A percentile compares a stretch with the other conserved stretches of the same genome.
These are phyloP conservation scores for Mucor sp. DNA, from an alignment of 371 early-diverging fungal genomes.

Conservation along the genomic window DNA sequence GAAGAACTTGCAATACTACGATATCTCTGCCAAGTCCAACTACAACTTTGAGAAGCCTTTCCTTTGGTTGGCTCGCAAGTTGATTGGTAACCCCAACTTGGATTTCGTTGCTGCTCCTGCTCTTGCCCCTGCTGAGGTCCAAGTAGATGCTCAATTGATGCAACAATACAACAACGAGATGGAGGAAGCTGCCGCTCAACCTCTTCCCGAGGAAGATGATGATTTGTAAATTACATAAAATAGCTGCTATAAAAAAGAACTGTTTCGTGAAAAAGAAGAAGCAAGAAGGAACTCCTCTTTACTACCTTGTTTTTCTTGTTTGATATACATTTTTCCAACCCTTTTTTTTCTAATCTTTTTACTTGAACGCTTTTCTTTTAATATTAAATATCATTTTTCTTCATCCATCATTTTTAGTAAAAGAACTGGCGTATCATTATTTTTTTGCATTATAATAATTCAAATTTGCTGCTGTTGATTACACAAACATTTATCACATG, in stretches of 20 bases:
- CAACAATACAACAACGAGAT: constrained; percentile 81
- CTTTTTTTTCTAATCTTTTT: neutral
- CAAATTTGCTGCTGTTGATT: neutral
- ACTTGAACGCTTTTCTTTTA: neutral
- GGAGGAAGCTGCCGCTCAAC: constrained; percentile 72
- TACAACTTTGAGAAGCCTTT: constrained; percentile 99
- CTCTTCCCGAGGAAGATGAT: constrained; percentile 92
- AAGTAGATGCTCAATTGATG: constrained; percentile 81
- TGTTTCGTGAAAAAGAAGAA: neutral
- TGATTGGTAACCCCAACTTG: constrained; percentile 92
- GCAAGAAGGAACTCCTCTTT: neutral
- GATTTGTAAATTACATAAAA: constrained; percentile 50
- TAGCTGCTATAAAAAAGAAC: neutral
- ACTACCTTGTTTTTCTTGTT: neutral
- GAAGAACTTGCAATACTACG: constrained; percentile 99
- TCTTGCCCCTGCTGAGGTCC: constrained; percentile 96
- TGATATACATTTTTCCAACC: neutral
- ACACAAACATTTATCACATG: neutral
- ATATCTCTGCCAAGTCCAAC: constrained; percentile 99
- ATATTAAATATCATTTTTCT: neutral
- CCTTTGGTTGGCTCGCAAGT: constrained; percentile 98
- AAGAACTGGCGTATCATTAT: neutral
- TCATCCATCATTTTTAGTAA: neutral
- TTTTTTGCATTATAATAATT: neutral
- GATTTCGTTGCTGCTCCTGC: constrained; percentile 99